A percentile compares a stretch with the other conserved stretches of the same genome.
Conservation (phyloP, 2,329 filamentous ascomycete genomes). For the Talaromyces sp. region DNA sequence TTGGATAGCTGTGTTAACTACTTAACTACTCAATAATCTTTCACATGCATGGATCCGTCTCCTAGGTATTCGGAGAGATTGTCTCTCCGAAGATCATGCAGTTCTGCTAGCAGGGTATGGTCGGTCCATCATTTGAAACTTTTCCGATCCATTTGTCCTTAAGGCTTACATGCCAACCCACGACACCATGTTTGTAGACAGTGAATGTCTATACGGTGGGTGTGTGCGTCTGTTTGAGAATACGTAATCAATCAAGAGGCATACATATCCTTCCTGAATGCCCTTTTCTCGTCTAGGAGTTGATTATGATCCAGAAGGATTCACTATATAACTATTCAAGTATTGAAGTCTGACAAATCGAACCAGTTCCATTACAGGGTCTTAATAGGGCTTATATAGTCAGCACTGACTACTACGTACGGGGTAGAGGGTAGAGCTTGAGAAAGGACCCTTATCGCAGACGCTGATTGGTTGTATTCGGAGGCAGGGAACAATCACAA, state of each 20-base stretch:
- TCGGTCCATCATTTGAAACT: background rate
- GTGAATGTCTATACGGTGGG: background rate
- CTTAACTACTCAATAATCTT: background rate
- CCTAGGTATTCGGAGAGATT: background rate
- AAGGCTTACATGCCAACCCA: background rate
- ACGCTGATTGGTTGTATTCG: background rate
- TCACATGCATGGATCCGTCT: background rate
- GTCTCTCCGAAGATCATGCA: background rate
- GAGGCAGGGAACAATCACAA: background rate
- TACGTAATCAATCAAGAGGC: too few species aligned
- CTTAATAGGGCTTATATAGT: background rate
- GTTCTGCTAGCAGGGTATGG: background rate
- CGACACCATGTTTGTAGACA: background rate
- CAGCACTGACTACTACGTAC: background rate
- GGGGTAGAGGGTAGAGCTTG: background rate
- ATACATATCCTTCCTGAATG: background rate
- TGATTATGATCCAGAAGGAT: background rate
- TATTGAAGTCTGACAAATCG: background rate
- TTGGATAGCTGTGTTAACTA: background rate
- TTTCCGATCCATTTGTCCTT: background rate
- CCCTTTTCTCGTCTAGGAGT: background rate
- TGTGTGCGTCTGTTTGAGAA: background rate
- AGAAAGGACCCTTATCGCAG: background rate
- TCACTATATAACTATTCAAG: background rate
- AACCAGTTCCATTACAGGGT: background rate